phyloP scores from a whole-genome alignment of 2,329 filamentous ascomycete species.

The Cyphellophora attinorum region DNA sequence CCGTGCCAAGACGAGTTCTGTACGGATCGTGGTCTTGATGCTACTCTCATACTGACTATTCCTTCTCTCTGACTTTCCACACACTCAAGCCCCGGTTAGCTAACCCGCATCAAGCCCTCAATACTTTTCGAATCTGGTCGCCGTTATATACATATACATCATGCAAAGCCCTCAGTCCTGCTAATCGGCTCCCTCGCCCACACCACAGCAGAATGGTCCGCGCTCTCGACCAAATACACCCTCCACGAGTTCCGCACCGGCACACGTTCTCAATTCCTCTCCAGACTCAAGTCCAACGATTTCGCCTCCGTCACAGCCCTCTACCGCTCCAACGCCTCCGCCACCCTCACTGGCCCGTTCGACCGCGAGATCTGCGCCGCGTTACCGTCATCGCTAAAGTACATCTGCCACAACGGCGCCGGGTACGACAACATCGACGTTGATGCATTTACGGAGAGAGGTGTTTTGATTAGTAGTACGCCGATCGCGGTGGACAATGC shows the following conservation, averaged over 20 bases:
- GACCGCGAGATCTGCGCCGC: slow-evolving; percentile 36
- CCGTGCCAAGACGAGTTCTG: too few species aligned
- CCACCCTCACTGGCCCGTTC: slow-evolving; percentile 39
- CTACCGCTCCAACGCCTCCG: slow-evolving; percentile 51
- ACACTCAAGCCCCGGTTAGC: too few species aligned
- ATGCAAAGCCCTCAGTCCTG: slow-evolving; percentile 26
- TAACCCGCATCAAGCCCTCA: too few species aligned
- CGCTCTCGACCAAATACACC: slow-evolving; percentile 27
- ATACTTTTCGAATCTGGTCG: too few species aligned
- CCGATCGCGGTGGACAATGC: slow-evolving; percentile 37
- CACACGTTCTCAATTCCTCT: slow-evolving; percentile 45
- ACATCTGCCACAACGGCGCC: slow-evolving; percentile 46
- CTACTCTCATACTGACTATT: too few species aligned
- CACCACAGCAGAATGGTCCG: slow-evolving; percentile 33
- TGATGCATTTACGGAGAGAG: slow-evolving; percentile 38
- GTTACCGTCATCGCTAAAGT: slow-evolving; percentile 36
- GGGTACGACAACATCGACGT: slow-evolving; percentile 55
- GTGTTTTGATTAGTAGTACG: slow-evolving; percentile 34
- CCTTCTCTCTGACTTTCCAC: too few species aligned
- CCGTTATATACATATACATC: slow-evolving; percentile 1
- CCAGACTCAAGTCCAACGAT: slow-evolving; percentile 43
- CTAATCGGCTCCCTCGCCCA: slow-evolving; percentile 36
- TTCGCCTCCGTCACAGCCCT: slow-evolving; percentile 48
- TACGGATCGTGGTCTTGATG: too few species aligned
- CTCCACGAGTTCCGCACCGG: slow-evolving; percentile 46